Percentiles rank a stretch among this genome's conserved stretches.
Evolutionary conservation across 768 basidiomycete genomes (phyloP).

Genomic region (Tremella fuciformis): DNA sequence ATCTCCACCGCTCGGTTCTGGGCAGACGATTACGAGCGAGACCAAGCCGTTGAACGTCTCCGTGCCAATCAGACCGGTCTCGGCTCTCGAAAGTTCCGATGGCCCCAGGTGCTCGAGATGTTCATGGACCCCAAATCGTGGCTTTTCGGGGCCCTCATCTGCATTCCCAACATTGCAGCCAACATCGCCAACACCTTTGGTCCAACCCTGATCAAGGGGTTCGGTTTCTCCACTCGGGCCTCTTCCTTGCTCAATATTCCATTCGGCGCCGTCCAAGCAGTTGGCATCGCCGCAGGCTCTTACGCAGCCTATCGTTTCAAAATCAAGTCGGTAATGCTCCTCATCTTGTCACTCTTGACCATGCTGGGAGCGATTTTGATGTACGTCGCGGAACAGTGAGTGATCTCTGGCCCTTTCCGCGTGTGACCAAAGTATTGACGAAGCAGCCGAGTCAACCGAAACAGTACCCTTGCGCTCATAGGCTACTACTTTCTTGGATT

Average conservation of each 20-base stretch:
- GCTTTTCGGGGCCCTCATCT: slow-evolving; percentile 19
- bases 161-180: slow-evolving; percentile 42
- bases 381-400: slow-evolving; percentile 15
- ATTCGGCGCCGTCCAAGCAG: slow-evolving; percentile 51
- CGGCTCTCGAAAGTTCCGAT: slow-evolving; percentile 27
- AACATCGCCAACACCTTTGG: slow-evolving; percentile 56
- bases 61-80: slow-evolving; percentile 34
- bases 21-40: slow-evolving; percentile 22
- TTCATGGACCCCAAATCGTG: slow-evolving; percentile 33
- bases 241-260: slow-evolving; percentile 59
- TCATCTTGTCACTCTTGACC: slow-evolving; percentile 15
- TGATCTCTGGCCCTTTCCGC: background rate
- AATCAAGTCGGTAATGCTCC: slow-evolving; percentile 18
- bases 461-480: slow-evolving; percentile 29
- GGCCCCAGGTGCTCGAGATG: slow-evolving; percentile 30
- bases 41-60: slow-evolving; percentile 31
- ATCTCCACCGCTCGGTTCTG: slow-evolving; percentile 28
- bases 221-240: slow-evolving; percentile 55
- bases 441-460: slow-evolving; percentile 8
- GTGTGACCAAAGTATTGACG: no score
- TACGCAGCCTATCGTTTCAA: slow-evolving; percentile 43
- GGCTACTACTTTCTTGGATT: slow-evolving; percentile 51
- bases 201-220: slow-evolving; percentile 56
- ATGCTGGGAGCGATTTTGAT: slow-evolving; percentile 16
- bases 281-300: slow-evolving; percentile 51